phyloP scores from a whole-genome alignment of 306 rosid genomes.

The Medicago lupulina region DNA sequence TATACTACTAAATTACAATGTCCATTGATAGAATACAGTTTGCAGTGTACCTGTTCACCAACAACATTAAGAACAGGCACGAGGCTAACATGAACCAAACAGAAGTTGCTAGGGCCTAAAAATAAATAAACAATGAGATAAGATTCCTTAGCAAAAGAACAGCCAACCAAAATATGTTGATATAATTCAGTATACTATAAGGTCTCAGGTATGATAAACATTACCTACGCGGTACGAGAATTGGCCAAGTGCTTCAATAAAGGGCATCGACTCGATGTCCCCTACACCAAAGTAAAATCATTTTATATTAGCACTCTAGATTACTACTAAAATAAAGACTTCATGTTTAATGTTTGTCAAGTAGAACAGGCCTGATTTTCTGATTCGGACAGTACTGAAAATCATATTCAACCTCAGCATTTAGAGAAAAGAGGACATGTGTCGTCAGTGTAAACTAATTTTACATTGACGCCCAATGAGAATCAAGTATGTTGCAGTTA shows the following conservation, averaged over 20 bases:
- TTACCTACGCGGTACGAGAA: constrained; percentile 49
- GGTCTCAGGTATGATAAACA: constrained; percentile 13
- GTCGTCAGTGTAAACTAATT: too few species aligned
- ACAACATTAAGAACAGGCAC: constrained; percentile 82
- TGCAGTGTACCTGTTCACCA: constrained; percentile 69
- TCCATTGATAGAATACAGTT: neutral
- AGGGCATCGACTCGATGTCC: constrained; percentile 45
- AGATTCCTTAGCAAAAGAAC: neutral
- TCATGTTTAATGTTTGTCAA: neutral
- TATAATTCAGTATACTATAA: constrained; percentile 21
- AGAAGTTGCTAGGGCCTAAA: constrained; percentile 75
- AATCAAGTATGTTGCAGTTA: too few species aligned
- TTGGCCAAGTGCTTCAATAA: constrained; percentile 49
- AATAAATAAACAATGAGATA: constrained; percentile 31
- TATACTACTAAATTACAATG: constrained; percentile 12
- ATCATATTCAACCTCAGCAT: neutral
- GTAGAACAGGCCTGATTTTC: neutral
- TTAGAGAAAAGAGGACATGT: too few species aligned
- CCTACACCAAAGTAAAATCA: constrained; percentile 30
- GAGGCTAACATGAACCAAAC: constrained; percentile 86
- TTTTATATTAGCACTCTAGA: constrained; percentile 1
- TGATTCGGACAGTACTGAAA: neutral
- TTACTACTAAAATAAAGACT: neutral
- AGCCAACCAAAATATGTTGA: neutral
- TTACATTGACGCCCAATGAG: too few species aligned